Evolutionary conservation across 2,329 filamentous ascomycete species (phyloP).

Genomic region (Xylariaceae sp.): DNA sequence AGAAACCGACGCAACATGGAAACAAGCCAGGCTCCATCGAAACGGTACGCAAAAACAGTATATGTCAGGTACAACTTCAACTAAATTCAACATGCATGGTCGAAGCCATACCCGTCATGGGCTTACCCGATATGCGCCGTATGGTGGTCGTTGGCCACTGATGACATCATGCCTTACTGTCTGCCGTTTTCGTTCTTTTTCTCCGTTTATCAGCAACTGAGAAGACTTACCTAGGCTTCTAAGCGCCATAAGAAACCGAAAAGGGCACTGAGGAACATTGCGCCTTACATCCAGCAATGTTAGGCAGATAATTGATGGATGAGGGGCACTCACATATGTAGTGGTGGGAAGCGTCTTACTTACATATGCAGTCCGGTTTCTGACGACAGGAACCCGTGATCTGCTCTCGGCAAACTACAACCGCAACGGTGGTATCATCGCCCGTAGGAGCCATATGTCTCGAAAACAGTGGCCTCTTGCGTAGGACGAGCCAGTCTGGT

Average conservation of each 20-base stretch:
- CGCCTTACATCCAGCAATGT: slow-evolving; percentile 12
- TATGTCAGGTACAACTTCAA: slow-evolving; percentile 3
- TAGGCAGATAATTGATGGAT: neutral
- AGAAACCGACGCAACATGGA: slow-evolving; percentile 3
- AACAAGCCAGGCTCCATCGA: neutral
- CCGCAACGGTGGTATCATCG: neutral
- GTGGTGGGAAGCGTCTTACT: slow-evolving; percentile 26
- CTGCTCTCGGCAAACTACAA: neutral
- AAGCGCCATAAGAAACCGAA: slow-evolving; percentile 1
- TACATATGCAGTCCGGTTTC: slow-evolving; percentile 17
- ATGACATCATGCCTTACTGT: too few relatives aligned
- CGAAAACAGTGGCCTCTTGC: slow-evolving; percentile 1
- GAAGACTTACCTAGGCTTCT: slow-evolving; percentile 5
- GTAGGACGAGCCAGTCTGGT: neutral
- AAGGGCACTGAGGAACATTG: neutral
- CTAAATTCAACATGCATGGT: neutral
- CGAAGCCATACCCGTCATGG: neutral
- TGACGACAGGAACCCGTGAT: neutral
- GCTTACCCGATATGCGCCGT: neutral
- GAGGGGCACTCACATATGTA: neutral
- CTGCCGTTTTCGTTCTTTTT: neutral
- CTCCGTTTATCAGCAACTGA: neutral
- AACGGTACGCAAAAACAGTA: slow-evolving; percentile 2
- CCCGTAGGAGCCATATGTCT: neutral
- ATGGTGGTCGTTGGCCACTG: neutral